Evolutionary conservation across 2,329 filamentous ascomycete species (phyloP).

Genomic region (Neonectria sp.): DNA sequence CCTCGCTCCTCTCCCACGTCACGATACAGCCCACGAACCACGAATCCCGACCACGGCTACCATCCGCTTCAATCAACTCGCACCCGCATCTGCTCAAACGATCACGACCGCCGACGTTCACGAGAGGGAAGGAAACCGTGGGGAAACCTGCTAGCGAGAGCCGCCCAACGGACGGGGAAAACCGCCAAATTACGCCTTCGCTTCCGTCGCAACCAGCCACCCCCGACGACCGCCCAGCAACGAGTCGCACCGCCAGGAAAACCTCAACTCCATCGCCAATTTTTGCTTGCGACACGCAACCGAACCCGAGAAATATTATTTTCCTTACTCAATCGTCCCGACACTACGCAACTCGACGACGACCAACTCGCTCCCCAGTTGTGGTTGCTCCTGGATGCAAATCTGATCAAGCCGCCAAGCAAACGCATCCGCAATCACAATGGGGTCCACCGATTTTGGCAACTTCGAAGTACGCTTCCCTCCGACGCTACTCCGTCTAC

Average conservation of each 20-base stretch:
- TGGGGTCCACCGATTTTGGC: conserved; percentile 74
- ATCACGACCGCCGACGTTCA: conserved; percentile 1
- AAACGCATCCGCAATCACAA: conserved; percentile 55
- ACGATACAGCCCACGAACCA: not conserved
- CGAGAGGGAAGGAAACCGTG: conserved; percentile 16
- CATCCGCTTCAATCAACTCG: not conserved
- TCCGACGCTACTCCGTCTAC: conserved; percentile 16
- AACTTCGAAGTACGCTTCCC: conserved; percentile 68
- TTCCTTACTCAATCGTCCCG: conserved; percentile 31
- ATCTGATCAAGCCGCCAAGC: conserved; percentile 44
- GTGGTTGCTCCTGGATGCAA: conserved; percentile 48
- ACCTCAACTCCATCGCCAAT: not conserved
- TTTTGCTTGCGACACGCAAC: not conserved
- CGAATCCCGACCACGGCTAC: not conserved
- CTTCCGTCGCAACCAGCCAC: conserved; percentile 29
- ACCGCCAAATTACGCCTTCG: conserved; percentile 28
- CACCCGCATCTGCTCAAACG: not conserved
- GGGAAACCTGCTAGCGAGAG: conserved; percentile 13
- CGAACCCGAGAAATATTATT: not conserved
- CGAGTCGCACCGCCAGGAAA: conserved; percentile 10
- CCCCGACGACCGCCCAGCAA: conserved; percentile 29
- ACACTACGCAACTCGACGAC: conserved; percentile 28
- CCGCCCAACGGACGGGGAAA: conserved; percentile 5
- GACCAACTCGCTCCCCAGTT: conserved; percentile 34
- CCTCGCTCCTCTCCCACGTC: not conserved